Evolutionary conservation across 306 rosid genomes (phyloP), one percentile per base, ranked within the genome.

Genomic region (Quercus gilva): DNA sequence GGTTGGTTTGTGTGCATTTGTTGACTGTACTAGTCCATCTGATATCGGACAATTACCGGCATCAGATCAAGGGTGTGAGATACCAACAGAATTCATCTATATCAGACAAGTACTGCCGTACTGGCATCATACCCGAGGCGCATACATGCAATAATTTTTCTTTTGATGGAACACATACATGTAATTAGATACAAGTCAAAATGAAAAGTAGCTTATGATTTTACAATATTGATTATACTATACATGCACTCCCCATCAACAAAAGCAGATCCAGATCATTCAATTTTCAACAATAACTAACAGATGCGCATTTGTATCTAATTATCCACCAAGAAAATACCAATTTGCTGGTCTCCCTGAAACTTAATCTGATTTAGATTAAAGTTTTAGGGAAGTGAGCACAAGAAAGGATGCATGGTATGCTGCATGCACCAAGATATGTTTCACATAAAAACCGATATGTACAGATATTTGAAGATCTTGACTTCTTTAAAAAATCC

Each of bases 311-410:
- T 37, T 57, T 70, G 10, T 74, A 63, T 81, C 4, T 15, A 49
- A 41, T 25, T 28, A 49, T 19, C 51, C 49, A 5, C 65, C 55
- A 33, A 78, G 43, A 68, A 53, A 29, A 52, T 85, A 95, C 99
- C 99, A 41, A 41, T 41, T 93, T 51, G 99, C 98, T 80, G 99
- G 98, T 84, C 97, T 88, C 89, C 98, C 99, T 28, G 99, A 49
- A 49, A 41, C 45, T 8, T 41, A 8, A 8, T 41, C 45, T 41
- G 45, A 41, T 37, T 35, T 35, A 1, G 43, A 35, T 35, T 35
- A 35, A 35, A 6, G 43, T 35, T 35, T 35, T 35, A 37, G 45
- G 45, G 45, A 41, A 60, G 67, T 25, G 18, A 4, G 1, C 23
- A 60, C 15, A 25, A 21, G 18, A 60, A 6, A 15, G 45, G 21